These are phyloP conservation scores for Anaeromyces robustus DNA, from an alignment of 192 early-diverging fungal species.

Conservation along the genomic window DNA sequence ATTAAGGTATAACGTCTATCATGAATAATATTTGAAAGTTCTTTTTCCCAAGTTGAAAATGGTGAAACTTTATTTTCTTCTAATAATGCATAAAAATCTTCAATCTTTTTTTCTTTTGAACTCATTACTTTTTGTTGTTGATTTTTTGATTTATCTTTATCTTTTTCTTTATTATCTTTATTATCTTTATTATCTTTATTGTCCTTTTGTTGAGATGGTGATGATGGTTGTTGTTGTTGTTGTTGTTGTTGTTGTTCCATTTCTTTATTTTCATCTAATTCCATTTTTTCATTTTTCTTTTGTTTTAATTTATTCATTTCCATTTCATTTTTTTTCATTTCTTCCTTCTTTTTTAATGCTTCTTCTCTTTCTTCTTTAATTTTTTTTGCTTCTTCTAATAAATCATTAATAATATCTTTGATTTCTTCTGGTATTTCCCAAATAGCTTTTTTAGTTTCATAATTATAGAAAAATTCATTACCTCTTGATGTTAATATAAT, in stretches of 20 bases:
- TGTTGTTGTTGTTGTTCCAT: conserved; percentile 20
- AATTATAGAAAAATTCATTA: conserved; percentile 64
- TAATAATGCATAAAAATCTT: conserved; percentile 29
- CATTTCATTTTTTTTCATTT: conserved; percentile 9
- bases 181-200: conserved; percentile 11
- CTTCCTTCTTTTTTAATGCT: neutral
- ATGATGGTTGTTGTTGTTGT: no score
- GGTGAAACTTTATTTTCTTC: conserved; percentile 55
- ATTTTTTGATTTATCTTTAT: conserved; percentile 1
- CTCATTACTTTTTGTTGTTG: conserved; percentile 1
- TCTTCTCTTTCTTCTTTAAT: neutral
- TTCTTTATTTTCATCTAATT: conserved; percentile 41
- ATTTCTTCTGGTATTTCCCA: conserved; percentile 52
- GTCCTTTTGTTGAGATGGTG: conserved; percentile 28
- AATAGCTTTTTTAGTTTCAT: conserved; percentile 41
- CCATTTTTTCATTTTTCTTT: conserved; percentile 16
- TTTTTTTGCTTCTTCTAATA: conserved; percentile 29
- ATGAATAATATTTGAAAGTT: conserved; percentile 40
- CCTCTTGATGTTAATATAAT: conserved; percentile 52
- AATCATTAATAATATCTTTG: conserved; percentile 25
- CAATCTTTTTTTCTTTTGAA: conserved; percentile 12
- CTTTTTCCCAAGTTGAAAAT: conserved; percentile 59
- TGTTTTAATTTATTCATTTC: conserved; percentile 15
- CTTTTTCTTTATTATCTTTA: conserved; percentile 3
- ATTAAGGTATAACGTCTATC: conserved; percentile 42